A percentile compares a stretch with the other conserved stretches of the same genome.
These are phyloP conservation scores for Harringtonia lauricola DNA, from an alignment of 2,329 filamentous ascomycete species.

Conservation along the genomic window DNA sequence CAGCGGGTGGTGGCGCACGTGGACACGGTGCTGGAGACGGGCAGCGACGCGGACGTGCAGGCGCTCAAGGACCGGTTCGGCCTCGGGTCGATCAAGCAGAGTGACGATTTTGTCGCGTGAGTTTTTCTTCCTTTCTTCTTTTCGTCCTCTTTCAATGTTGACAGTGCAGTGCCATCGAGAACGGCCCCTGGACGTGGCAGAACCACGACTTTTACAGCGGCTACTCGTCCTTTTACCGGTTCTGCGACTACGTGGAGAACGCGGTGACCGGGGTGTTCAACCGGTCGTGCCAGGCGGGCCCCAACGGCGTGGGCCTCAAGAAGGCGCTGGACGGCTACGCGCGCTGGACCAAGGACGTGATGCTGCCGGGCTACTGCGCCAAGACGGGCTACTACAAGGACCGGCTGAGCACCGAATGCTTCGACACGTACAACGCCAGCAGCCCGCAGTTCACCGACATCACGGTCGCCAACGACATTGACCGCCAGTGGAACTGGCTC, in stretches of 20 bases:
- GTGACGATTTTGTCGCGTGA: slow-evolving; percentile 30
- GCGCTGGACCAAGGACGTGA: slow-evolving; percentile 29
- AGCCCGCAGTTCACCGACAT: slow-evolving; percentile 28
- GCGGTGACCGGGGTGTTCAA: slow-evolving; percentile 25
- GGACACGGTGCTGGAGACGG: slow-evolving; percentile 31
- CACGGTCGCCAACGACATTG: slow-evolving; percentile 25
- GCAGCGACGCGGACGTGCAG: slow-evolving; percentile 24
- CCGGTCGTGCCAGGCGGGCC: slow-evolving; percentile 28
- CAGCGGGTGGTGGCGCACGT: slow-evolving; percentile 38
- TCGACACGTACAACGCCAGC: slow-evolving; percentile 31
- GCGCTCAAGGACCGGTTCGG: slow-evolving; percentile 39
- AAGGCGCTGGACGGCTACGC: slow-evolving; percentile 41
- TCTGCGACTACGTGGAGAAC: slow-evolving; percentile 39
- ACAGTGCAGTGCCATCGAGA: slow-evolving; percentile 32
- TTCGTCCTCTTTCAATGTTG: neutral
- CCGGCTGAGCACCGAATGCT: slow-evolving; percentile 33
- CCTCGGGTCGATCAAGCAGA: slow-evolving; percentile 30
- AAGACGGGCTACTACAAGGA: slow-evolving; percentile 32
- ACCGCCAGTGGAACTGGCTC: slow-evolving; percentile 45
- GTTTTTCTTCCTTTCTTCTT: slow-evolving; percentile 1
- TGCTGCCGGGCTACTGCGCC: slow-evolving; percentile 31
- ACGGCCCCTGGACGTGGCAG: slow-evolving; percentile 49
- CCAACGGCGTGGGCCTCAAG: slow-evolving; percentile 35
- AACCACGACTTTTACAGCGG: slow-evolving; percentile 34
- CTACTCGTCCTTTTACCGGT: slow-evolving; percentile 35